A percentile compares a stretch with the other conserved stretches of the same genome.
These are phyloP conservation scores for Trichoderma sp. DNA, from an alignment of 2,329 filamentous ascomycete species.

Conservation along the genomic window DNA sequence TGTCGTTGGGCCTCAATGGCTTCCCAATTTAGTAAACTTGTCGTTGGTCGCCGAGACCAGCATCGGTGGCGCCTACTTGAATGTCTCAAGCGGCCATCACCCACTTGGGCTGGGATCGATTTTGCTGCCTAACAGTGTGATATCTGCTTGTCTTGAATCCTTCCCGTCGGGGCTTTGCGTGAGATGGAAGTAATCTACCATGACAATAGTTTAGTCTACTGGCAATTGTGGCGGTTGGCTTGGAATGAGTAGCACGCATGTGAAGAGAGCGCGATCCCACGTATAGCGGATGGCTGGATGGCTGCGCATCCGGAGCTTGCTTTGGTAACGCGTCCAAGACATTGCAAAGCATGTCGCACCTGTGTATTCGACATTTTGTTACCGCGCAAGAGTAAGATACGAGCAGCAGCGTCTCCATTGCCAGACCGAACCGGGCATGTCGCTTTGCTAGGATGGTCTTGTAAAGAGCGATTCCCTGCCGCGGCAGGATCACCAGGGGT, in stretches of 20 bases:
- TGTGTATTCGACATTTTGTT: not conserved
- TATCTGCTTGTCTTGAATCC: slow-evolving; percentile 6
- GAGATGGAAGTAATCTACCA: not conserved
- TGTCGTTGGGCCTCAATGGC: slow-evolving; percentile 11
- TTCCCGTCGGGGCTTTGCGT: not conserved
- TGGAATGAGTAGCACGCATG: not conserved
- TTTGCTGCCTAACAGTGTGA: not conserved
- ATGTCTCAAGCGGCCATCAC: slow-evolving; percentile 9
- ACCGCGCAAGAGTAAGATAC: not conserved
- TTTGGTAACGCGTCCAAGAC: slow-evolving; percentile 5
- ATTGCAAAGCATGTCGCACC: slow-evolving; percentile 14
- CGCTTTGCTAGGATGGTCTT: not conserved
- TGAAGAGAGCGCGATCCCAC: not conserved
- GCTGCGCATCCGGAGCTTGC: not conserved
- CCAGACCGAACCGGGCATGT: not conserved
- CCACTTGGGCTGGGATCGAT: not conserved
- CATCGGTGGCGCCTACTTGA: slow-evolving; percentile 2
- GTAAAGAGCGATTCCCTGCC: not conserved
- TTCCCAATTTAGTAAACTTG: not conserved
- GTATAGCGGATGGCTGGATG: not conserved
- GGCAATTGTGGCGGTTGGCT: not conserved
- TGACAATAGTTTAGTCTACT: not conserved
- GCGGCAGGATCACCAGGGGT: not conserved
- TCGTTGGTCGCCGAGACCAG: slow-evolving; percentile 15
- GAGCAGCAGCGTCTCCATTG: not conserved